A percentile compares a stretch with the other conserved stretches of the same genome.
Evolutionary conservation across 2,329 filamentous ascomycete species (phyloP).

Genomic region (Anisogramma anomala): DNA sequence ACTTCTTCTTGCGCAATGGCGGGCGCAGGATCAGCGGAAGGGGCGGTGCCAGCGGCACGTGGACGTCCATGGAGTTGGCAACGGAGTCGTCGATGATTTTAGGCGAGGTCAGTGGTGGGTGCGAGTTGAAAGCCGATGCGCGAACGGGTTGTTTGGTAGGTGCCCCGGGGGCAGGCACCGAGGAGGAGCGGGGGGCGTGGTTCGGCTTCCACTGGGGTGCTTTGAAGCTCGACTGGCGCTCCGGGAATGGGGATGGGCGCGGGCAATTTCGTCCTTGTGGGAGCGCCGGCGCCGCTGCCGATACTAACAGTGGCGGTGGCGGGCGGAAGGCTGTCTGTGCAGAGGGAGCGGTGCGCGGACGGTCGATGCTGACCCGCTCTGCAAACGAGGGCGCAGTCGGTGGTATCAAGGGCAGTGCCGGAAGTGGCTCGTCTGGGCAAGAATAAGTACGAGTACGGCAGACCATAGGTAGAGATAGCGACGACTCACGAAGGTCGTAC

Average conservation of each 20-base stretch:
- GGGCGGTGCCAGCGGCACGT: constrained; percentile 39
- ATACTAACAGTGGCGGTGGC: constrained; percentile 17
- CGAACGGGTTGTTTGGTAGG: constrained; percentile 21
- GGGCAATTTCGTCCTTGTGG: neutral
- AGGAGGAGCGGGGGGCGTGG: neutral
- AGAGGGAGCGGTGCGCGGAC: constrained; percentile 25
- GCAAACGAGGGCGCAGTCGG: constrained; percentile 46
- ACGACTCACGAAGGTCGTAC: constrained; percentile 27
- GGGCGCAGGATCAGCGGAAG: constrained; percentile 48
- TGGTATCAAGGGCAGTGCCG: constrained; percentile 45
- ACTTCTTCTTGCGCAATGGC: constrained; percentile 54
- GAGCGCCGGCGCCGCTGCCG: constrained; percentile 16
- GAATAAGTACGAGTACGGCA: too few species aligned
- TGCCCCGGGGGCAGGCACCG: constrained; percentile 2
- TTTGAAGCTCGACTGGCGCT: constrained; percentile 7
- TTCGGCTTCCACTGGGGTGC: constrained; percentile 19
- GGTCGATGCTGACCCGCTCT: constrained; percentile 40
- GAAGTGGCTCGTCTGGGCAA: constrained; percentile 38
- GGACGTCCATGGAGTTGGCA: constrained; percentile 20
- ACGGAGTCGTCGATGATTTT: constrained; percentile 15
- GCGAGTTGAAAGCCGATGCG: constrained; percentile 19
- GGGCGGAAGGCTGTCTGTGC: constrained; percentile 10
- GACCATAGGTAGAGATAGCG: neutral
- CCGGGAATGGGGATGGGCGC: constrained; percentile 3
- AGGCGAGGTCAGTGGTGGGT: constrained; percentile 11